Evolutionary conservation across 768 basidiomycete species (phyloP), one percentile per base, ranked within the genome.

Genomic region (Boletus reticulatus): DNA sequence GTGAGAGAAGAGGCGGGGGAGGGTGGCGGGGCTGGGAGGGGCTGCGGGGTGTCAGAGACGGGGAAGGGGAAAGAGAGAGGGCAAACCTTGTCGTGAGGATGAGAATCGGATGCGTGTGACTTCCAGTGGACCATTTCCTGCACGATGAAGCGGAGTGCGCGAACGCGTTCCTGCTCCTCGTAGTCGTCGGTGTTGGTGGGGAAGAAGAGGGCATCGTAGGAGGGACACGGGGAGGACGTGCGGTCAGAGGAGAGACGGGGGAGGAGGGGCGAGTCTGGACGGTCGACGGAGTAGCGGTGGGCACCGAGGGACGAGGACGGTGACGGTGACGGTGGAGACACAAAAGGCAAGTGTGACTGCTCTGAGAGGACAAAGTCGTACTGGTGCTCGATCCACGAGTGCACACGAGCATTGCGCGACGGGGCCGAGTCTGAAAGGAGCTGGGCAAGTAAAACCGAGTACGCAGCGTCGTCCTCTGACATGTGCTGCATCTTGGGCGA

Each of bases 301-400:
- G 64, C 68, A 12, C 69, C 70, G 48, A 71, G 59, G 2, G 69
- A 72, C n/a, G 70, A 71, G 0, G 70, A 72, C 0, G 68, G 69
- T 0, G 70, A 70, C 0, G 70, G 69, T 0, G 69, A 70, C 2
- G 70, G 62, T 0, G 63, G 43, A 12, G 52, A 52, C 11, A 57
- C 14, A 43, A 19, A 39, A 20, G 44, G 55, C 13, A 31, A 13
- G 36, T 64, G 53, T 3, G 43, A 1, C 2, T 62, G 64, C n/a
- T 71, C 70, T 2, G 70, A 62, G 31, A 71, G 56, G 17, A 64
- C 70, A 65, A 71, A 71, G 61, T 71, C 71, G 48, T 71, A 71
- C n/a, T 71, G 70, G 29, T 73, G 71, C 42, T 71, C 70, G 22
- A 71, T 71, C 70, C 70, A 71, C 1, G 70, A 72, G 39, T 71